phyloP scores from a whole-genome alignment of 306 rosid species.

The Vigna unguiculata region DNA sequence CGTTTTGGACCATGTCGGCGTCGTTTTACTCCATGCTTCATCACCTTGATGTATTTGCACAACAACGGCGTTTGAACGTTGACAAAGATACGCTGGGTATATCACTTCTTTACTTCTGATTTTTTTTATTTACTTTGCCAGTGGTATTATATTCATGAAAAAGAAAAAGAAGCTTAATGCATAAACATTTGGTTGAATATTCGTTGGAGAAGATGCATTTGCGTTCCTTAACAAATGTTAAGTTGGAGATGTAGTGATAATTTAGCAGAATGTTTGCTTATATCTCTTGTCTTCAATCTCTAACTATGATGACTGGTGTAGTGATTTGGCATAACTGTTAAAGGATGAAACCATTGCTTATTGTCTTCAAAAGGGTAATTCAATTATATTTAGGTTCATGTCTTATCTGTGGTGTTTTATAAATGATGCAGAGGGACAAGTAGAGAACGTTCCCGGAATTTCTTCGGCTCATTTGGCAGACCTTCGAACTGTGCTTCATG shows the following conservation, averaged over 20 bases:
- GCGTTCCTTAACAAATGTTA: neutral
- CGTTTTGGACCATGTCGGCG: slow-evolving; percentile 61
- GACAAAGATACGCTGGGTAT: slow-evolving; percentile 25
- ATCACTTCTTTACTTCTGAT: neutral
- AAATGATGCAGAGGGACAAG: slow-evolving; percentile 42
- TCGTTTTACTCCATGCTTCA: slow-evolving; percentile 40
- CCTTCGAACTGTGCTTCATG: slow-evolving; percentile 42
- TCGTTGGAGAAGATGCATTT: too few relatives aligned
- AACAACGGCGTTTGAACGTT: neutral
- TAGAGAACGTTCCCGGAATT: slow-evolving; percentile 47
- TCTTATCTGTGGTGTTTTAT: neutral
- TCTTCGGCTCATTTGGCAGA: slow-evolving; percentile 46
- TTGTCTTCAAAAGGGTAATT: neutral
- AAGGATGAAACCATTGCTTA: neutral
- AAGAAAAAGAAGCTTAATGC: neutral
- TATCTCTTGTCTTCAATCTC: neutral
- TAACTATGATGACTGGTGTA: neutral
- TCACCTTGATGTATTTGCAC: slow-evolving; percentile 32
- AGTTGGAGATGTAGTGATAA: neutral
- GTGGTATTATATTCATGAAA: neutral
- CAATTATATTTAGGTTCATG: neutral
- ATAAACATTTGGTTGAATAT: too few relatives aligned
- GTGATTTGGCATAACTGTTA: neutral
- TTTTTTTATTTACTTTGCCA: neutral
- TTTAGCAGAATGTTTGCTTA: neutral